Evolutionary conservation across 306 rosid genomes (phyloP).

Genomic region (Quercus variabilis): DNA sequence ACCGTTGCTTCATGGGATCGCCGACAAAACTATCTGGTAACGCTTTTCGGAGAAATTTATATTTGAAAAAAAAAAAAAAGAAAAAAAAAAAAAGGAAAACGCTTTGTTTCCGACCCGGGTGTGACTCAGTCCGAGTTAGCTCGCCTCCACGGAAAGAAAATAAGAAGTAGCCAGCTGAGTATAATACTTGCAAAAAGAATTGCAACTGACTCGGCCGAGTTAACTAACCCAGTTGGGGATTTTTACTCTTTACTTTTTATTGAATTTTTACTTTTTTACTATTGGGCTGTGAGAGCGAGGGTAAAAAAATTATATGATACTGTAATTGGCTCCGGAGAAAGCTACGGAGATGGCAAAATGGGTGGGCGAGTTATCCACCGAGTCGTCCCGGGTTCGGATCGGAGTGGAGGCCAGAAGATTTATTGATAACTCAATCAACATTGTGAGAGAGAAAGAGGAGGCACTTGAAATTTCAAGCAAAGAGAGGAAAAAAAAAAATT

Average conservation of each 20-base stretch:
- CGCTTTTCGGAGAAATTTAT: not conserved
- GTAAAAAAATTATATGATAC: no score
- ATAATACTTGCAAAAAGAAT: no score
- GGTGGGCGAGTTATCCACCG: slow-evolving; percentile 42
- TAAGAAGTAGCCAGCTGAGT: not conserved
- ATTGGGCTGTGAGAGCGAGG: not conserved
- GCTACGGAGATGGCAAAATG: slow-evolving; percentile 70
- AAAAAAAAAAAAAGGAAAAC: not conserved
- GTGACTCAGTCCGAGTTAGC: slow-evolving; percentile 25
- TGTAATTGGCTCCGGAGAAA: slow-evolving; percentile 40
- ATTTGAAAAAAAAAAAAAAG: no score
- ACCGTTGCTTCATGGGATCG: slow-evolving; percentile 62
- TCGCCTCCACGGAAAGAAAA: slow-evolving; percentile 4
- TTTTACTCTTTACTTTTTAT: not conserved
- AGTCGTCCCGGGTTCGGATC: slow-evolving; percentile 82
- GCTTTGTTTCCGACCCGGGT: slow-evolving; percentile 36
- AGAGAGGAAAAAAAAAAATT: not conserved
- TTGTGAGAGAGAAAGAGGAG: not conserved
- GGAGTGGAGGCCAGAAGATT: slow-evolving; percentile 32
- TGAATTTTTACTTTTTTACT: not conserved
- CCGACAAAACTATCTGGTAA: slow-evolving; percentile 63
- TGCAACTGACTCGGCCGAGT: slow-evolving; percentile 21
- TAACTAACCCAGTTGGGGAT: slow-evolving; percentile 13
- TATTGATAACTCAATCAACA: not conserved
- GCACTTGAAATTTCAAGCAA: not conserved